Conservation (phyloP, 805 yeast genomes). For the Wickerhamomyces chambardii region DNA sequence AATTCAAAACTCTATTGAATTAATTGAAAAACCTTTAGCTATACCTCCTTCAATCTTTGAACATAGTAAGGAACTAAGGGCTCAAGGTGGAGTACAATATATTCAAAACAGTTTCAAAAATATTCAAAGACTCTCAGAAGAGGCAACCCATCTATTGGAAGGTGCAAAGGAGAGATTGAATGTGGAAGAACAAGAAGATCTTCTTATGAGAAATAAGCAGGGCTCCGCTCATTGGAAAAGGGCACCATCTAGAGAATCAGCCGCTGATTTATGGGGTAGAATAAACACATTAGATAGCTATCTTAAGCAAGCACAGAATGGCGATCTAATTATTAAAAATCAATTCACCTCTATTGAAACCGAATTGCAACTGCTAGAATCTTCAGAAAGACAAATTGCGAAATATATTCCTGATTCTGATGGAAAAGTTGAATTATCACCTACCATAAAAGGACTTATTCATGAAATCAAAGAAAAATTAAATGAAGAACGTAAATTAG, state of each 20-base stretch:
- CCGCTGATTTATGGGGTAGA: conserved; percentile 27
- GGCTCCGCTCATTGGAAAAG: conserved; percentile 52
- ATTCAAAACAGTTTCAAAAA: conserved; percentile 35
- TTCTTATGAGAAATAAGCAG: conserved; percentile 34
- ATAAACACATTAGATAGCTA: conserved; percentile 37
- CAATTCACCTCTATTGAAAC: conserved; percentile 41
- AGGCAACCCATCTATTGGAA: conserved; percentile 32
- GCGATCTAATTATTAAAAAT: conserved; percentile 45
- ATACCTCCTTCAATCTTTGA: conserved; percentile 50
- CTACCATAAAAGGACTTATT: conserved; percentile 24
- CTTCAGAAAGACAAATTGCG: conserved; percentile 20
- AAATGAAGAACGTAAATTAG: conserved; percentile 24
- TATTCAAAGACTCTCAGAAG: conserved; percentile 30
- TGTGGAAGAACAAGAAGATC: conserved; percentile 49
- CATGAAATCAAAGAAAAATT: conserved; percentile 23
- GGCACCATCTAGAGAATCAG: conserved; percentile 34
- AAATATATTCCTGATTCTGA: conserved; percentile 21
- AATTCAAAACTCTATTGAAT: conserved; percentile 57
- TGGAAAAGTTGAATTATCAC: conserved; percentile 19
- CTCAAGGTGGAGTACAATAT: conserved; percentile 40
- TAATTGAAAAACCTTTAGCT: conserved; percentile 41
- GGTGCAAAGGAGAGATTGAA: conserved; percentile 36
- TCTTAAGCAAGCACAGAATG: conserved; percentile 45
- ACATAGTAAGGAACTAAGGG: conserved; percentile 43
- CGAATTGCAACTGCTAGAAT: conserved; percentile 32